A percentile compares a stretch with the other conserved stretches of the same genome.
Evolutionary conservation across 2,329 filamentous ascomycete genomes (phyloP).

Genomic region (Cladosporium sp.): DNA sequence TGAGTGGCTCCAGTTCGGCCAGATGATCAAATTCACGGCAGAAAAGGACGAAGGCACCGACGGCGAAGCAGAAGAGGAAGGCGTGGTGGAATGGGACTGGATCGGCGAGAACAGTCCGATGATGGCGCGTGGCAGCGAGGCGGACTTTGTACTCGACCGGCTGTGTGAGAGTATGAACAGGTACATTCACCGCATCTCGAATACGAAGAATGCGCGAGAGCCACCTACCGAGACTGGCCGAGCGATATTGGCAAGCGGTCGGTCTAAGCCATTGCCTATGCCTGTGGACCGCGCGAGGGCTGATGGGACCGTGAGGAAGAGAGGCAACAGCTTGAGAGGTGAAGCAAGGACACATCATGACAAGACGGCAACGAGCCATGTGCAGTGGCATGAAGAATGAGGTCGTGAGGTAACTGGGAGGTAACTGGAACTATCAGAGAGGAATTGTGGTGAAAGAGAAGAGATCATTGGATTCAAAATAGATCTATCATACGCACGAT

Average conservation of each 20-base stretch:
- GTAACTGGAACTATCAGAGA: no score
- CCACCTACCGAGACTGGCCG: not conserved
- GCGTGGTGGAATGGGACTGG: slow-evolving; percentile 70
- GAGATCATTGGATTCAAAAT: not conserved
- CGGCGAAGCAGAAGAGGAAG: slow-evolving; percentile 50
- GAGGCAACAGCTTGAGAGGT: not conserved
- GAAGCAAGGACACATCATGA: not conserved
- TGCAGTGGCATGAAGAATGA: not conserved
- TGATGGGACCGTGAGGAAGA: slow-evolving; percentile 2
- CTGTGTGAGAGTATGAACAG: slow-evolving; percentile 65
- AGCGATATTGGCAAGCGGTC: slow-evolving; percentile 10
- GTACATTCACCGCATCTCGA: slow-evolving; percentile 39
- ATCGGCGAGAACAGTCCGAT: slow-evolving; percentile 69
- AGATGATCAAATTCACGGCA: slow-evolving; percentile 64
- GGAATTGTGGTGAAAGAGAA: not conserved
- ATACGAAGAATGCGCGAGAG: not conserved
- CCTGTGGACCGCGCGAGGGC: slow-evolving; percentile 6
- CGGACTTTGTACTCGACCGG: slow-evolving; percentile 67
- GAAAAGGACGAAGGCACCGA: slow-evolving; percentile 24
- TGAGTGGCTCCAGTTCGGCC: slow-evolving; percentile 84
- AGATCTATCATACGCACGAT: not conserved
- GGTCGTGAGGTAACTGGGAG: not conserved
- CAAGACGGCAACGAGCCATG: slow-evolving; percentile 3
- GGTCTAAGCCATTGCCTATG: slow-evolving; percentile 13
- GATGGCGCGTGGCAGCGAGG: slow-evolving; percentile 62